phyloP scores from a whole-genome alignment of 805 yeast species.

The Kluyveromyces aestuarii region DNA sequence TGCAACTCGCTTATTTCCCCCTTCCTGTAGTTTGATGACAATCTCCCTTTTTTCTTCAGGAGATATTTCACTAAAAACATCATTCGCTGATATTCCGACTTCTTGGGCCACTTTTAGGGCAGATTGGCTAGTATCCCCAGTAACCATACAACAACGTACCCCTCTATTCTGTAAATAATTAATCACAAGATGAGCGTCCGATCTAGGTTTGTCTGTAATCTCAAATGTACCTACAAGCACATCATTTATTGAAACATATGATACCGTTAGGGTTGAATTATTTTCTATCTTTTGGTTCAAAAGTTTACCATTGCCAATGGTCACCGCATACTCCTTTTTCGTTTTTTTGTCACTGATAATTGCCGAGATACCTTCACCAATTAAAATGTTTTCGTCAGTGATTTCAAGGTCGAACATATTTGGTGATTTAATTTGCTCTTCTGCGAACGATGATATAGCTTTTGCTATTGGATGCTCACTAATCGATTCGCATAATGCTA shows the following conservation, averaged over 20 bases:
- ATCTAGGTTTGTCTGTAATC: slow-evolving; percentile 57
- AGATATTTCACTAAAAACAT: slow-evolving; percentile 65
- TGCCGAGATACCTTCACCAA: slow-evolving; percentile 33
- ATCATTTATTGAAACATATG: slow-evolving; percentile 52
- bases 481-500: slow-evolving; percentile 37
- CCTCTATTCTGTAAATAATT: slow-evolving; percentile 42
- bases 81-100: slow-evolving; percentile 54
- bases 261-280: slow-evolving; percentile 31
- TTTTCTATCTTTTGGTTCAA: slow-evolving; percentile 10
- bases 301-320: slow-evolving; percentile 49
- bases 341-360: slow-evolving; percentile 12
- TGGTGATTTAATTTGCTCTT: slow-evolving; percentile 2
- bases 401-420: slow-evolving; percentile 5
- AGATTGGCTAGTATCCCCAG: slow-evolving; percentile 69
- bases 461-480: slow-evolving; percentile 87
- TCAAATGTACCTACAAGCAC: slow-evolving; percentile 55
- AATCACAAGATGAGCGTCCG: slow-evolving; percentile 55
- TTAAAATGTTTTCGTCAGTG: slow-evolving; percentile 21
- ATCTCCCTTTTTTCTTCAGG: slow-evolving; percentile 72
- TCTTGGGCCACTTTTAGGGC: slow-evolving; percentile 57
- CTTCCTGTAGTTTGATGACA: slow-evolving; percentile 45
- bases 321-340: slow-evolving; percentile 26
- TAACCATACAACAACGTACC: slow-evolving; percentile 69
- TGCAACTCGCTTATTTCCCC: slow-evolving; percentile 43
- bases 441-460: slow-evolving; percentile 45